Evolutionary conservation across 1,284 basidiomycete species (phyloP).

Genomic region (Heliocybe sulcata): DNA sequence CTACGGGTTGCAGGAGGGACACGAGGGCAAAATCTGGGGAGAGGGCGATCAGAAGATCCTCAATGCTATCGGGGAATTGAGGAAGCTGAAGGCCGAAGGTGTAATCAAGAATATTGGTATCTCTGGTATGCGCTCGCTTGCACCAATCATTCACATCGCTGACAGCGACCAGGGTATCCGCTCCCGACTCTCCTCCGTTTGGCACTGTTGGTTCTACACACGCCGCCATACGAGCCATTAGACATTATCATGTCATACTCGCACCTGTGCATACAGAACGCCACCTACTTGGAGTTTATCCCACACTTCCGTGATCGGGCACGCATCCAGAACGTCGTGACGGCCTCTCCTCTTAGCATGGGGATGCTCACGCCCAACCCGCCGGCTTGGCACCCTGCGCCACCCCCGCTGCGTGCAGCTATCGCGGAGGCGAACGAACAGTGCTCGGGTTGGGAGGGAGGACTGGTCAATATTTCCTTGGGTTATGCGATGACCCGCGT

Average conservation of each 20-base stretch:
- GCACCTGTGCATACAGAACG: constrained; percentile 84
- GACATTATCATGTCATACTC: constrained; percentile 84
- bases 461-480: constrained; percentile 64
- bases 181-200: constrained; percentile 86
- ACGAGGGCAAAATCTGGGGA: constrained; percentile 58
- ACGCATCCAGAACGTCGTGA: constrained; percentile 62
- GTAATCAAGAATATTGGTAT: constrained; percentile 80
- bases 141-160: background rate
- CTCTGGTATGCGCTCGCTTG: constrained; percentile 46
- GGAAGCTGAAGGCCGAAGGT: constrained; percentile 74
- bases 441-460: constrained; percentile 31
- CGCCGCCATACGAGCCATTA: constrained; percentile 57
- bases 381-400: constrained; percentile 86
- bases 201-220: constrained; percentile 66
- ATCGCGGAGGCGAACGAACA: constrained; percentile 24
- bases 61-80: constrained; percentile 66
- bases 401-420: constrained; percentile 39
- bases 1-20: constrained; percentile 57
- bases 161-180: constrained; percentile 62
- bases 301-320: constrained; percentile 59
- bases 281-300: constrained; percentile 55
- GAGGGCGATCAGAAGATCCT: constrained; percentile 79
- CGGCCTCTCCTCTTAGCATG: constrained; percentile 92
- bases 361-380: constrained; percentile 70
- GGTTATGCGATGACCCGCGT: constrained; percentile 61